Evolutionary conservation across 2,329 filamentous ascomycete genomes (phyloP), one percentile per base, ranked within the genome.

Genomic region (Alternaria gaisen): DNA sequence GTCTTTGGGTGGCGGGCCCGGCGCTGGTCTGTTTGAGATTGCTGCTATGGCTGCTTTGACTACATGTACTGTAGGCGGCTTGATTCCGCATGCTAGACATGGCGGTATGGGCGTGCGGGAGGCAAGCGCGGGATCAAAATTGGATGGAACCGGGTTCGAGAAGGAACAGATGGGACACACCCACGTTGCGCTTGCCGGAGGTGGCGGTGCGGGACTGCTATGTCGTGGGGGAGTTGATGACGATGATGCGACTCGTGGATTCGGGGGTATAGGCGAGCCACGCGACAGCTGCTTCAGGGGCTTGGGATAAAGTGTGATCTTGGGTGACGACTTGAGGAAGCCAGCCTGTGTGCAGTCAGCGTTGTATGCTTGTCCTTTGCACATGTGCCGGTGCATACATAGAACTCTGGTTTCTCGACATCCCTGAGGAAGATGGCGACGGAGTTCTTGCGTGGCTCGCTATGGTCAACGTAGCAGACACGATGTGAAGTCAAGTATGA

Each of bases 401-500:
- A 70, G 81, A 93, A 94, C 68, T 99, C 95, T 72, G 90, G 90
- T 68, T 91, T 88, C 71, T 99, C 95, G 44, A 99, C 88, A 76
- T 97, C 91, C 76, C 94, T 97, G 56, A 99, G 82, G 68, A 97
- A 91, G 55, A 99, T 85, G 16, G 92, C 91, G 32, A 94, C 87
- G 0, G 94, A 97, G 77, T 92, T 88, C 75, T 91, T 91, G 65
- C 94, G 87, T 16, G 95, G 93, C 65, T 97, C 91, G 32, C 88
- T 86, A 72, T 93, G 91, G 75, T 97, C 94, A 66, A 99, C 92
- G 77, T 98, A 99, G 83, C 94, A 99, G 63, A 93, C 89, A 54
- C 95, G 91, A 80, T 98, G 94, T 9, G 95, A 97, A 18, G 95
- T 99, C 80, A 99, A 80, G 78, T 99, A 99, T 56, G 95, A 93